Evolutionary conservation across 2,329 filamentous ascomycete genomes (phyloP), one percentile per base, ranked within the genome.

Genomic region (Colletotrichum orchidophilum): DNA sequence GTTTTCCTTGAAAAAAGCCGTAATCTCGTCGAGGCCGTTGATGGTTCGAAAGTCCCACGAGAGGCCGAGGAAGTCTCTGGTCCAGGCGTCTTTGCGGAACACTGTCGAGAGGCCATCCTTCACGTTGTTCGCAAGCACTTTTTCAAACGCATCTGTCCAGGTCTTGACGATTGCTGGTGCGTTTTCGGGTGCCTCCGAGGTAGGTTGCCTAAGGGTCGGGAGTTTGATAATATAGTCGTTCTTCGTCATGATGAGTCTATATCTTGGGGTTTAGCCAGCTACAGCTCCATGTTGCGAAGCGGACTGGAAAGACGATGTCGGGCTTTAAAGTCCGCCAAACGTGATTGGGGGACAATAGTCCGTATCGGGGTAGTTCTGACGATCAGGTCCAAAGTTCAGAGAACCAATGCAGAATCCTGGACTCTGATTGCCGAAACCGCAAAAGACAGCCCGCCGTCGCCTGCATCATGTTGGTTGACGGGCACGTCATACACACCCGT

Each of bases 51-150:
- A 86, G 55, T 86, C 84, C 88, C 88, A 91, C 0, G 87, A 84
- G 1, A 91, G 77, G 27, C 83, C 85, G 0, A 91, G 80, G 49
- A 89, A 87, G 74, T 91, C 89, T 9, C 88, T 84, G 87, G 88
- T 90, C 78, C 84, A 89, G 60, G 86, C 85, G 21, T 85, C 79
- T 9, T 74, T 70, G 15, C 75, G 74, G 54, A 89, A 85, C 2
- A 88, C 9, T 1, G 24, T n/a, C 5, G 46, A 24, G 12, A 66
- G 21, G 2, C 21, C 29, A 5, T 24, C 6, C 26, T 27, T 7
- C 7, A 15, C 21, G 13, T 50, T 46, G n/a, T 9, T 29, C 21
- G 57, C 6, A 24, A 70, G 29, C 8, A 31, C 12, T 18, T 18
- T 24, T 2, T 66, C 57, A 26, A 70, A 61, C 8, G 21, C 33